Conservation (phyloP, 2,329 filamentous ascomycete genomes). For the Byssothecium circinans region DNA sequence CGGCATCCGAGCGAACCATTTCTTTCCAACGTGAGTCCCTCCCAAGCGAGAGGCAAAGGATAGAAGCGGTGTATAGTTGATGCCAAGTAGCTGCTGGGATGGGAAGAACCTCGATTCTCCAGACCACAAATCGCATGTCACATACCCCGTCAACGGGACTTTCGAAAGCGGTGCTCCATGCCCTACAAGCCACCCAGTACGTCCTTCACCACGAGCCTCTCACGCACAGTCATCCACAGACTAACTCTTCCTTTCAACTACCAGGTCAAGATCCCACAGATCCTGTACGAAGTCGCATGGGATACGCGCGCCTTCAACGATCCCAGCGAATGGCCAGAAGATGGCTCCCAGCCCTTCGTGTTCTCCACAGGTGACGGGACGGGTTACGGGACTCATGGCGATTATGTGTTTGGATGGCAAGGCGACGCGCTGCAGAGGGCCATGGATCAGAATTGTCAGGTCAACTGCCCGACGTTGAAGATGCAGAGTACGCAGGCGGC, state of each 20-base stretch:
- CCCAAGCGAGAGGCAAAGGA: background rate
- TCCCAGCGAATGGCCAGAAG: slow-evolving; percentile 21
- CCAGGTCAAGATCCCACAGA: slow-evolving; percentile 50
- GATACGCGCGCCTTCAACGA: slow-evolving; percentile 36
- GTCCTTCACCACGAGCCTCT: too few species aligned
- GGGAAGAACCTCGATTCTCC: slow-evolving; percentile 55
- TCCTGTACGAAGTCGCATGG: slow-evolving; percentile 50
- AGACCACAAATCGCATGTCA: slow-evolving; percentile 66
- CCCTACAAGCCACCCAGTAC: slow-evolving; percentile 48
- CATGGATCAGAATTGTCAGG: slow-evolving; percentile 22
- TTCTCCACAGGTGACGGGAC: slow-evolving; percentile 38
- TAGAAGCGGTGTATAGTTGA: background rate
- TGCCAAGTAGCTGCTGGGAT: slow-evolving; percentile 65
- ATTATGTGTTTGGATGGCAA: slow-evolving; percentile 26
- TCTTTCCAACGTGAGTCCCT: slow-evolving; percentile 58
- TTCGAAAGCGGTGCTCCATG: slow-evolving; percentile 43
- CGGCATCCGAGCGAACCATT: slow-evolving; percentile 70
- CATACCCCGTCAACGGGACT: slow-evolving; percentile 53
- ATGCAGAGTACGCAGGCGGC: slow-evolving; percentile 25
- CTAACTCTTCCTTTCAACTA: too few species aligned
- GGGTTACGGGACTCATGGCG: slow-evolving; percentile 28
- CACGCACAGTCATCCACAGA: too few species aligned
- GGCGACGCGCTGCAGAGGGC: slow-evolving; percentile 20
- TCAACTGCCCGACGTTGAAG: slow-evolving; percentile 23
- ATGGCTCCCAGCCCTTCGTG: slow-evolving; percentile 32